Base-by-base conservation (phyloP, 2,329 filamentous ascomycete species). In the Colletotrichum sp. region DNA sequence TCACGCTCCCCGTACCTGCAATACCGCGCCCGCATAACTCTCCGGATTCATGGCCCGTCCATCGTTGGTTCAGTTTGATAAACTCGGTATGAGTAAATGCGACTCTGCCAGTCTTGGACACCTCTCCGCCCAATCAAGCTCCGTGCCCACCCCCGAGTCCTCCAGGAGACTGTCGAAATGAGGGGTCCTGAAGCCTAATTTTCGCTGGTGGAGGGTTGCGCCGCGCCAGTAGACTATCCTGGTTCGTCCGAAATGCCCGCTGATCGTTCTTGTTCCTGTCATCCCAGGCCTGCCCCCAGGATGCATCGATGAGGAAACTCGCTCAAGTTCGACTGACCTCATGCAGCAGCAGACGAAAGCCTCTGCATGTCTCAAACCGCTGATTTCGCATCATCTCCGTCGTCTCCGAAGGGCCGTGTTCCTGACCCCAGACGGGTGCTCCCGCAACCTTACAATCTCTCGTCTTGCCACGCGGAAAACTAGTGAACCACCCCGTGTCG, bases 381-480 rank as follows among this genome's bases (percentile, higher is more conserved):
- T 52, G 28, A 22, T 57, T 9, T 6, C n/a, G 15, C n/a, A 32
- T 9, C 22, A 10, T n/a, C 70, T 69, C 73, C 73, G 73, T 69
- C 73, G 73, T 73, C 32, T 75, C 73, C 70, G 64, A 69, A 75
- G 73, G 73, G 70, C 64, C 70, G 70, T 65, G 26, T 65, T 73
- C 73, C 73, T 69, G 59, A 18, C 48, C 64, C 70, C 70, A 75
- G 64, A 75, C 73, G 73, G 73, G 59, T 68, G 57, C 73, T 75
- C 73, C 73, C 73, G 73, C 44, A 60, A 48, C 55, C 18, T 55
- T 34, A 28, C 36, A 32, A 13, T 68, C 24, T 60, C 44, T 62
- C 34, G 55, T 60, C 44, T 62, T 28, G 55, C 36, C 55, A 68
- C 34, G 39, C 39, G 65, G 65, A 44, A 39, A 34, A 52, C 44